Evolutionary conservation across 2,329 filamentous ascomycete species (phyloP).

Genomic region (Paraphaeosphaeria sporulosa): DNA sequence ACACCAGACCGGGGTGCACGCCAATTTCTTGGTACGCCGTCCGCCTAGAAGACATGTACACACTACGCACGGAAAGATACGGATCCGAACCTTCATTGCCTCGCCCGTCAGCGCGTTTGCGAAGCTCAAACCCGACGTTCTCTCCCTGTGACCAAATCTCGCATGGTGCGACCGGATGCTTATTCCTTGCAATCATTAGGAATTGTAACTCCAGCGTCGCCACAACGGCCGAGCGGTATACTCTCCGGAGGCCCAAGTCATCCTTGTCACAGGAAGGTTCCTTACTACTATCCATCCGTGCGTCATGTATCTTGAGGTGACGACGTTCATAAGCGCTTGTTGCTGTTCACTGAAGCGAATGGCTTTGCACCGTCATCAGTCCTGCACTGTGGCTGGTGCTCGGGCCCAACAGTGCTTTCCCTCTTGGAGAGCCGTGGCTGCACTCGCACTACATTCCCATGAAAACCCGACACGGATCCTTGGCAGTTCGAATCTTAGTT

Average conservation of each 20-base stretch:
- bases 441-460: conserved; percentile 1
- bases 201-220: neutral
- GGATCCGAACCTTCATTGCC: conserved; percentile 2
- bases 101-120: neutral
- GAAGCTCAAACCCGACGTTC: neutral
- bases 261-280: too few relatives aligned
- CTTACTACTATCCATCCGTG: neutral
- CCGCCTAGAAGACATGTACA: neutral
- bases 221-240: neutral
- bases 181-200: neutral
- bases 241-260: too few relatives aligned
- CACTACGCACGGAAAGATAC: neutral
- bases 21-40: conserved; percentile 1
- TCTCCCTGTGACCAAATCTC: neutral
- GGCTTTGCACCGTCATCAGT: neutral
- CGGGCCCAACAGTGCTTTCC: conserved; percentile 6
- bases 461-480: conserved; percentile 9
- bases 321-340: neutral
- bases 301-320: neutral
- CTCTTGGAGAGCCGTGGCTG: conserved; percentile 26
- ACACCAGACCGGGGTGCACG: conserved; percentile 14
- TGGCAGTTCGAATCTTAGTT: conserved; percentile 20
- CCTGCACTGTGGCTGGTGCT: conserved; percentile 5
- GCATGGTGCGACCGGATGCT: neutral
- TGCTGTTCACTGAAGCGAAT: neutral